Conservation (phyloP, 495 filamentous ascomycete genomes). For the Penicillium soppii region DNA sequence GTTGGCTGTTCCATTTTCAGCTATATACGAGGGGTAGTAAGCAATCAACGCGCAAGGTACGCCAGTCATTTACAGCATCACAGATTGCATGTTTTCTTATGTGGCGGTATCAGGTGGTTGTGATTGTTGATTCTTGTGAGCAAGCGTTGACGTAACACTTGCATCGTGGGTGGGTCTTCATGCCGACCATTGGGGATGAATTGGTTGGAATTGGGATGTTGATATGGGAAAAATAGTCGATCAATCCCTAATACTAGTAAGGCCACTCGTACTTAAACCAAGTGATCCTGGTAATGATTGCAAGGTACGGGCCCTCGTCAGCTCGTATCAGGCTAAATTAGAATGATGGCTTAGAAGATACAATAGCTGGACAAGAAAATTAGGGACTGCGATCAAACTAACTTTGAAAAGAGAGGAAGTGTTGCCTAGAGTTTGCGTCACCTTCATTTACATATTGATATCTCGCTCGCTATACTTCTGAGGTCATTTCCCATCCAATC, state of each 20-base stretch:
- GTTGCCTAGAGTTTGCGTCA: not conserved
- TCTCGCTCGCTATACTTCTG: not conserved
- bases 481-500: not conserved
- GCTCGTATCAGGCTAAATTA: conserved; percentile 4
- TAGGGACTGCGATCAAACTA: not conserved
- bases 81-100: not conserved
- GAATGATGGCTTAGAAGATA: not conserved
- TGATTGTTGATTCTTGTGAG: not conserved
- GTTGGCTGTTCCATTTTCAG: not conserved
- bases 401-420: not conserved
- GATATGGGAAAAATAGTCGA: not conserved
- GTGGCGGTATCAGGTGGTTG: not conserved
- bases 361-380: not conserved
- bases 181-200: not conserved
- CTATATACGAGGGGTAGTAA: not conserved
- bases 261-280: not conserved
- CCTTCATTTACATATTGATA: not conserved
- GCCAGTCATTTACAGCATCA: not conserved
- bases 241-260: not conserved
- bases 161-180: not conserved
- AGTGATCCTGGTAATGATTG: not conserved
- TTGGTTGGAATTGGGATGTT: not conserved
- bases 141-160: not conserved
- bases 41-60: not conserved
- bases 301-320: not conserved